Evolutionary conservation across 805 yeast genomes (phyloP).

Genomic region (Ogataea henricii): DNA sequence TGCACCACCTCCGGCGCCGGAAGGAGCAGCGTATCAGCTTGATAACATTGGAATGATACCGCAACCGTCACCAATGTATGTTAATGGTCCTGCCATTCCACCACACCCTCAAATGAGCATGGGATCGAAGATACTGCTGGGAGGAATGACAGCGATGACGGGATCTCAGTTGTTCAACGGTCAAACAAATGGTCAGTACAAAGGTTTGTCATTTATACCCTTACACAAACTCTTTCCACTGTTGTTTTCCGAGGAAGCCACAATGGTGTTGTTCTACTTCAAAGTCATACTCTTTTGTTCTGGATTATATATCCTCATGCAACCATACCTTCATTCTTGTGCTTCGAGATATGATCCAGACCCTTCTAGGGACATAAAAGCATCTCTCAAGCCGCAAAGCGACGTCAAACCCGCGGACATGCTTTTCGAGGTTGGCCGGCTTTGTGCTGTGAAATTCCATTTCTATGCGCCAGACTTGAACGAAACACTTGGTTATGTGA

Average conservation of each 20-base stretch:
- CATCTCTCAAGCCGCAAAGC: neutral
- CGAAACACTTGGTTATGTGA: conserved; percentile 15
- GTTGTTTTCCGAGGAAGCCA: conserved; percentile 20
- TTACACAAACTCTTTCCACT: conserved; percentile 28
- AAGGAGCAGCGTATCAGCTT: conserved; percentile 3
- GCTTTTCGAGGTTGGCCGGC: conserved; percentile 7
- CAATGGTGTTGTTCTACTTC: conserved; percentile 13
- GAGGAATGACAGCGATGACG: conserved; percentile 37
- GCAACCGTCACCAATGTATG: conserved; percentile 2
- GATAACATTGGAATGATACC: conserved; percentile 6
- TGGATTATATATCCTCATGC: conserved; percentile 25
- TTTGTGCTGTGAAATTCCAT: conserved; percentile 17
- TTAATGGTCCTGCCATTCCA: too few species aligned
- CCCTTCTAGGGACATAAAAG: neutral
- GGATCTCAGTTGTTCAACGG: conserved; percentile 33
- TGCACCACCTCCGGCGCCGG: conserved; percentile 9
- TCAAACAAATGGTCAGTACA: conserved; percentile 16
- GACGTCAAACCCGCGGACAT: conserved; percentile 10
- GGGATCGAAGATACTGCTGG: conserved; percentile 33
- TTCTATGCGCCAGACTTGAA: conserved; percentile 11
- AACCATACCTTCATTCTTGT: conserved; percentile 8
- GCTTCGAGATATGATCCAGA: conserved; percentile 7
- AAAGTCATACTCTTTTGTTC: conserved; percentile 21
- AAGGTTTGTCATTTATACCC: conserved; percentile 31
- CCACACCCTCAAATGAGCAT: conserved; percentile 22